These are phyloP conservation scores for Epichloe sylvatica DNA, from an alignment of 2,329 filamentous ascomycete species.

Conservation along the genomic window DNA sequence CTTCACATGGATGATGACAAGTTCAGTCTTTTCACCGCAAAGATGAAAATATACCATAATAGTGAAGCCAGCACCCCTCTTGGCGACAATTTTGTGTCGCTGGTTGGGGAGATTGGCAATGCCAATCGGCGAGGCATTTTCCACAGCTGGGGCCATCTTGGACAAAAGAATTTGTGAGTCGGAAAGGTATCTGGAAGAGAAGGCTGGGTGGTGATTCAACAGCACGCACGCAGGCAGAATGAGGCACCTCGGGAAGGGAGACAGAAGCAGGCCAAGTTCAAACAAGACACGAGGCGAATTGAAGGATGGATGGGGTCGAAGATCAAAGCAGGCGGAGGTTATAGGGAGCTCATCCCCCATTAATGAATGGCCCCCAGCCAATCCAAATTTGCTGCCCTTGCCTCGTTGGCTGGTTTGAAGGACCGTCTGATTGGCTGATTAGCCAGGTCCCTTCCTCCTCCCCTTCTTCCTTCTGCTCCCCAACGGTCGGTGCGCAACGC, in stretches of 20 bases:
- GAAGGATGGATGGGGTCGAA: constrained; percentile 5
- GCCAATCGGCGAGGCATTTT: constrained; percentile 55
- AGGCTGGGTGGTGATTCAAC: neutral
- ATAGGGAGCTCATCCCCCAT: constrained; percentile 7
- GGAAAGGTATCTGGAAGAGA: constrained; percentile 1
- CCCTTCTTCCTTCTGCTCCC: neutral
- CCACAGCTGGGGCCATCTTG: constrained; percentile 44
- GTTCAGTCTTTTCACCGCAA: neutral
- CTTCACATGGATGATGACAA: neutral
- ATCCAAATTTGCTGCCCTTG: constrained; percentile 5
- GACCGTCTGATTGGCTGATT: constrained; percentile 1
- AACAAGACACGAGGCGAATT: constrained; percentile 2
- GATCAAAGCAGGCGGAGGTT: constrained; percentile 5
- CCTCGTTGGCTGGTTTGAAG: neutral
- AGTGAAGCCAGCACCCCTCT: constrained; percentile 93
- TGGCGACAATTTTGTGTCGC: constrained; percentile 60
- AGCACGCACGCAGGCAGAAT: constrained; percentile 1
- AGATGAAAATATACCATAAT: constrained; percentile 62
- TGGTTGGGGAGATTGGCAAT: constrained; percentile 64
- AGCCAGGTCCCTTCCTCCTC: no score
- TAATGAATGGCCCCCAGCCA: no score
- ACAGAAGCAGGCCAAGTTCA: constrained; percentile 1
- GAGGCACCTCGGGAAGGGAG: constrained; percentile 5
- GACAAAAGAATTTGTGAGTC: constrained; percentile 8
- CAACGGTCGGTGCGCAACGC: constrained; percentile 10